phyloP scores from a whole-genome alignment of 768 basidiomycete species.

The Pleurotus giganteus region DNA sequence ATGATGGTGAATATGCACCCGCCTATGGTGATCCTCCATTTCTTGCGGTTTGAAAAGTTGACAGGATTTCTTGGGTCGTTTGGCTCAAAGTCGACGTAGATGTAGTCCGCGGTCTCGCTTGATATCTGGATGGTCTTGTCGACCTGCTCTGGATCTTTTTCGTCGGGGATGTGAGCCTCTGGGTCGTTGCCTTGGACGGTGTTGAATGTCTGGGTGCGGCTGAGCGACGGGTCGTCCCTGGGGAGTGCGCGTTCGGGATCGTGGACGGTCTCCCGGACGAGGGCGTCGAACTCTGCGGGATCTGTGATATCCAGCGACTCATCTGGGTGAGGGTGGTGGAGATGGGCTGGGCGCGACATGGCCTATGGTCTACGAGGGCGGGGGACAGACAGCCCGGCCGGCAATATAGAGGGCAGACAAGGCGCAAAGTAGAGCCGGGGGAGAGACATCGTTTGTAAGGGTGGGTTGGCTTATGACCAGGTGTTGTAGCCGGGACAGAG shows the following conservation, averaged over 20 bases:
- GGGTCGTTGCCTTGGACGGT: not conserved
- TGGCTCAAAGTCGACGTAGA: slow-evolving; percentile 38
- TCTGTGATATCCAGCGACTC: not conserved
- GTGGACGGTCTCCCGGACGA: not conserved
- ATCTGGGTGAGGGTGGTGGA: not conserved
- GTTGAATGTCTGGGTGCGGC: not conserved
- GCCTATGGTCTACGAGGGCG: not conserved
- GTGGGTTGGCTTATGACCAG: too few species aligned
- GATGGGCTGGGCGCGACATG: not conserved
- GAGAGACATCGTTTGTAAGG: too few species aligned
- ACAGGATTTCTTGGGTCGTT: slow-evolving; percentile 38
- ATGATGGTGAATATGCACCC: slow-evolving; percentile 48
- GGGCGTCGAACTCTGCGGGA: not conserved
- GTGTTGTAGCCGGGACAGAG: too few species aligned
- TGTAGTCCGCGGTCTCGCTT: not conserved
- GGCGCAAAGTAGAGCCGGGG: too few species aligned
- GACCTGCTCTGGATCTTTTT: not conserved
- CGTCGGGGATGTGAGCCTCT: not conserved
- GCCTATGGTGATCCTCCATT: slow-evolving; percentile 42
- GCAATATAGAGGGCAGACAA: too few species aligned
- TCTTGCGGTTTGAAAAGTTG: slow-evolving; percentile 32
- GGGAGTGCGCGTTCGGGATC: too few species aligned
- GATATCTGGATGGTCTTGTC: not conserved
- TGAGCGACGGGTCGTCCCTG: too few species aligned
- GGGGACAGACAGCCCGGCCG: not conserved